Conservation (phyloP, 768 basidiomycete genomes). For the Naematelia encephala region DNA sequence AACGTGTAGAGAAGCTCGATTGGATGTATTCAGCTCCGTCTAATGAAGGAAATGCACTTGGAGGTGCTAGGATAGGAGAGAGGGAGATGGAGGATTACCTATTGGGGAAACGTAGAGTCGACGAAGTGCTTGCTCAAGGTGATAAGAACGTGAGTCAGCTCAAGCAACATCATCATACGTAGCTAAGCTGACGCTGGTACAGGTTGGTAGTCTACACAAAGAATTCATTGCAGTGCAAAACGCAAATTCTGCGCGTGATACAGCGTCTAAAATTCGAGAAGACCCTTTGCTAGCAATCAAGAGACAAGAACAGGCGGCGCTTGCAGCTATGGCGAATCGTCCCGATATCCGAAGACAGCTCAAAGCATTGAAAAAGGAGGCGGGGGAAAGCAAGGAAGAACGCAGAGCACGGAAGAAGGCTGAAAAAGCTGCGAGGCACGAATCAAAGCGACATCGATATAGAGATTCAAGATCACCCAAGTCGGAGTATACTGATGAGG, state of each 20-base stretch:
- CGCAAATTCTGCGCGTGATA: constrained; percentile 82
- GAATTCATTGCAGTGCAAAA: constrained; percentile 93
- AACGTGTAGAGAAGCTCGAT: constrained; percentile 87
- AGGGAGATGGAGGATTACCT: constrained; percentile 96
- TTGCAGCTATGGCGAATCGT: constrained; percentile 63
- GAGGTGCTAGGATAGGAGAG: constrained; percentile 44
- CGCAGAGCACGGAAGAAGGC: constrained; percentile 62
- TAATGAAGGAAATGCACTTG: constrained; percentile 64
- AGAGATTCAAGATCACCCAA: constrained; percentile 29
- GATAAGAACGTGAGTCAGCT: constrained; percentile 75
- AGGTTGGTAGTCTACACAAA: constrained; percentile 59
- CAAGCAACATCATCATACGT: not conserved
- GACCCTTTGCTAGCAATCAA: constrained; percentile 97
- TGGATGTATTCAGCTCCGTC: constrained; percentile 99
- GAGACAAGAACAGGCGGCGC: constrained; percentile 91
- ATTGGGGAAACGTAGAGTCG: constrained; percentile 94
- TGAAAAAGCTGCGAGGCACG: constrained; percentile 53
- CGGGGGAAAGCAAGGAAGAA: constrained; percentile 50
- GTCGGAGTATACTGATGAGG: constrained; percentile 33
- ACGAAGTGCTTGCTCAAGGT: constrained; percentile 78
- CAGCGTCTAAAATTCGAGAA: constrained; percentile 90
- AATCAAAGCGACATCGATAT: constrained; percentile 24
- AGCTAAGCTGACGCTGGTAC: not conserved
- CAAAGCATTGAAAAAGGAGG: constrained; percentile 46
- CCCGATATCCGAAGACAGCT: constrained; percentile 45